A percentile compares a stretch with the other conserved stretches of the same genome.
Evolutionary conservation across 768 basidiomycete genomes (phyloP).

Genomic region (Lactarius indigo): DNA sequence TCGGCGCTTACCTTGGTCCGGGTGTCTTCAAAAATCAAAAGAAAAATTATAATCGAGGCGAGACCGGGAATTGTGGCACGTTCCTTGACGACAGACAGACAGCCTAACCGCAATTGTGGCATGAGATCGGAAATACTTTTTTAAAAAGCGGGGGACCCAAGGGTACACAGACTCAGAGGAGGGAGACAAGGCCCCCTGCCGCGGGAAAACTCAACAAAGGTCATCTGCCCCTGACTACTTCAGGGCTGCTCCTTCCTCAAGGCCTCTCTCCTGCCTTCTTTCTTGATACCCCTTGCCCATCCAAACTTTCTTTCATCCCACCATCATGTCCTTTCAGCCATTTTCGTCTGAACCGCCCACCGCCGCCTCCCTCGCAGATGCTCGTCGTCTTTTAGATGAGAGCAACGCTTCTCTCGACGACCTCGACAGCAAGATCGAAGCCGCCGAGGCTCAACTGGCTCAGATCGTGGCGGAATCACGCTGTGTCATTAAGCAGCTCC

Average conservation of each 20-base stretch:
- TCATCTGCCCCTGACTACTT: constrained; percentile 16
- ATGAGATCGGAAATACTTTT: not conserved
- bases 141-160: not conserved
- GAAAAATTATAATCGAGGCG: not conserved
- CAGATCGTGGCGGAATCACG: constrained; percentile 55
- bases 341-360: constrained; percentile 57
- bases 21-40: not conserved
- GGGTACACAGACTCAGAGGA: no score
- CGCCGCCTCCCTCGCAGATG: constrained; percentile 46
- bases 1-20: constrained; percentile 4
- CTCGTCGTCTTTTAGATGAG: constrained; percentile 43
- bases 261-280: constrained; percentile 3
- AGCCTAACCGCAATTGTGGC: not conserved
- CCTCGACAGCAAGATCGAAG: constrained; percentile 47
- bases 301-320: constrained; percentile 11
- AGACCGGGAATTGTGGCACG: not conserved
- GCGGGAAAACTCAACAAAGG: constrained; percentile 19
- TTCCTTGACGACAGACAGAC: not conserved
- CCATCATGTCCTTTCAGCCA: constrained; percentile 25
- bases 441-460: constrained; percentile 53
- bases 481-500: constrained; percentile 51
- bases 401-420: constrained; percentile 30
- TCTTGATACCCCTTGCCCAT: constrained; percentile 8
- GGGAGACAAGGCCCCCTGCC: not conserved
- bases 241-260: constrained; percentile 2